phyloP scores from a whole-genome alignment of 495 filamentous ascomycete species.

The Parathielavia appendiculata region DNA sequence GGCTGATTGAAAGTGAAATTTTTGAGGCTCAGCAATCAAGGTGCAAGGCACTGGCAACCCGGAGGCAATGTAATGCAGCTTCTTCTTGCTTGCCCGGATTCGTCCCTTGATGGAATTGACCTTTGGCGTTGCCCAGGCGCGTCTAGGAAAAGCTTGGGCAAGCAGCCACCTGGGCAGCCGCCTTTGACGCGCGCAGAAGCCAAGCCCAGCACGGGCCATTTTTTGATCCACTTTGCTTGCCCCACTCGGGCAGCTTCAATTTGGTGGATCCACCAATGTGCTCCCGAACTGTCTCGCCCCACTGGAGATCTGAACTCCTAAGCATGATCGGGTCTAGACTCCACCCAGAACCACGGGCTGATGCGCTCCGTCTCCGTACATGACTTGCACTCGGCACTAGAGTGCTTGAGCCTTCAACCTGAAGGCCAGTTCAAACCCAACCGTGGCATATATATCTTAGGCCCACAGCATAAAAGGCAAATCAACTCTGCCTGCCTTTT shows the following conservation, averaged over 20 bases:
- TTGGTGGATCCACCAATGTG: neutral
- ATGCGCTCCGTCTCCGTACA: too few species aligned
- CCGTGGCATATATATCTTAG: neutral
- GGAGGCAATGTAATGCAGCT: neutral
- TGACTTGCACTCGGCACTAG: neutral
- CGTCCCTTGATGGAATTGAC: constrained; percentile 5
- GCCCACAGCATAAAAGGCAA: neutral
- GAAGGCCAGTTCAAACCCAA: neutral
- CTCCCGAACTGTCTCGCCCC: neutral
- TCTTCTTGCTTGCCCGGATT: neutral
- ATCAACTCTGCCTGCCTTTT: neutral
- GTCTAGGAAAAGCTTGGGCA: constrained; percentile 24
- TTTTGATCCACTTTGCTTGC: neutral
- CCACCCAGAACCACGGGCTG: neutral
- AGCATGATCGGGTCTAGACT: constrained; percentile 1
- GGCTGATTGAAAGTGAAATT: neutral
- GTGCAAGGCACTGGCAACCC: neutral
- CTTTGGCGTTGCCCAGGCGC: constrained; percentile 27
- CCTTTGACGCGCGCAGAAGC: neutral
- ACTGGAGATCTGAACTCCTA: constrained; percentile 2
- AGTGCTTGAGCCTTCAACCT: neutral
- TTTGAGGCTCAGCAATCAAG: neutral
- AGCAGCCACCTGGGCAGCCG: constrained; percentile 16
- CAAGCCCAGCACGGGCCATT: constrained; percentile 14
- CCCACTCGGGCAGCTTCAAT: neutral